Conservation (phyloP, 257 asterid genomes). For the Lantana camara region DNA sequence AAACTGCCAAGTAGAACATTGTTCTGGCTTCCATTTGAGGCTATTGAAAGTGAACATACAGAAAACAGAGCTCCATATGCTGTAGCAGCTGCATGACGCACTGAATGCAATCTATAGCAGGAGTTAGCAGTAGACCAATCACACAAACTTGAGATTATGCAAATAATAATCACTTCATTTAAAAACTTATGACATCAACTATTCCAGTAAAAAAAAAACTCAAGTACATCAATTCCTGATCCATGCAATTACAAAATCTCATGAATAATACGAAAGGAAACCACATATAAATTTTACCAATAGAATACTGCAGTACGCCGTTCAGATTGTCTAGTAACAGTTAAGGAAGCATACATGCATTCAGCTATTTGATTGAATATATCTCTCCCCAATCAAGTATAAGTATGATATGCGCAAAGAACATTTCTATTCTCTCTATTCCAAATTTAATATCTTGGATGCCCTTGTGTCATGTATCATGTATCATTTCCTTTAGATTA, state of each 20-base stretch:
- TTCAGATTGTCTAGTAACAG: not conserved
- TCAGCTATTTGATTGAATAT: not conserved
- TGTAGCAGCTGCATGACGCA: conserved; percentile 88
- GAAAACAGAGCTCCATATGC: conserved; percentile 93
- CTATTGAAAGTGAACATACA: conserved; percentile 59
- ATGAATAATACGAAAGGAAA: not conserved
- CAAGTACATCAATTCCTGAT: not conserved
- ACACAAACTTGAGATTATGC: not conserved
- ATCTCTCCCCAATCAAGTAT: not conserved
- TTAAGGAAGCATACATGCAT: conserved; percentile 14
- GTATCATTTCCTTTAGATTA: conserved; percentile 8
- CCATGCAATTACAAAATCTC: conserved; percentile 4
- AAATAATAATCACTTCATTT: not conserved
- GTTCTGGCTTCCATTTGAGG: conserved; percentile 90
- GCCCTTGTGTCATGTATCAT: conserved; percentile 2
- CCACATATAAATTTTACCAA: conserved; percentile 8
- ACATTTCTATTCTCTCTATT: not conserved
- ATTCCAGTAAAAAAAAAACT: not conserved
- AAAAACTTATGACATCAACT: not conserved
- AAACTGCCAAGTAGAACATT: conserved; percentile 65
- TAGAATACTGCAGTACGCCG: conserved; percentile 3
- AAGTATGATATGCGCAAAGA: not conserved
- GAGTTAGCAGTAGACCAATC: conserved; percentile 21
- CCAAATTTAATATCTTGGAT: conserved; percentile 4
- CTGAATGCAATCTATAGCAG: conserved; percentile 70